These are phyloP conservation scores for Xylaria palmicola DNA, from an alignment of 495 filamentous ascomycete genomes.

Conservation along the genomic window DNA sequence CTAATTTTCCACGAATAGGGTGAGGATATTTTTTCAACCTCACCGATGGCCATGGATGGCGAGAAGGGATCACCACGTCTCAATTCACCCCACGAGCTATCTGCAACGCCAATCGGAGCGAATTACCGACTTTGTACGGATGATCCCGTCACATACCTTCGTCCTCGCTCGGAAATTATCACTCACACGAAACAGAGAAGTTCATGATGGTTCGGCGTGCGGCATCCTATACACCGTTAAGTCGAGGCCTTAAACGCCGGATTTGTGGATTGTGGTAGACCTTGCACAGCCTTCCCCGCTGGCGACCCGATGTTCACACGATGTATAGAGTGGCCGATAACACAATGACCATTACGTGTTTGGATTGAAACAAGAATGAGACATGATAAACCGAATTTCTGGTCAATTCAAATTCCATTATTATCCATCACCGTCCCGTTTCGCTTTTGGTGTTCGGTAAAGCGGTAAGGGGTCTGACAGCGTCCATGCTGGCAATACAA, in stretches of 20 bases:
- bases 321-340: not conserved
- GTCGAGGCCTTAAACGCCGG: not conserved
- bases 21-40: not conserved
- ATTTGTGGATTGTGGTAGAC: not conserved
- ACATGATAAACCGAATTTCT: no score
- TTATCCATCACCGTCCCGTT: no score
- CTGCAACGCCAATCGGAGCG: not conserved
- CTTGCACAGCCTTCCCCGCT: not conserved
- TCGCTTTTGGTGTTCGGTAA: no score
- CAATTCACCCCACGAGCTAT: not conserved
- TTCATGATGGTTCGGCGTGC: slow-evolving; percentile 1
- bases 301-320: not conserved
- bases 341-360: not conserved
- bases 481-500: no score
- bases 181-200: not conserved
- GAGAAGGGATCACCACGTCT: not conserved
- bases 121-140: not conserved
- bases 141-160: not conserved
- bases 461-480: no score
- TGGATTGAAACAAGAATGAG: not conserved
- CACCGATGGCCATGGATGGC: not conserved
- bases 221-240: not conserved
- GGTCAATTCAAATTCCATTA: no score
- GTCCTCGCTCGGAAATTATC: not conserved
- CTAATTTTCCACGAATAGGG: not conserved